Evolutionary conservation across 345 rosid species (phyloP), one percentile per base, ranked within the genome.

Genomic region (Eucalyptus decipiens): DNA sequence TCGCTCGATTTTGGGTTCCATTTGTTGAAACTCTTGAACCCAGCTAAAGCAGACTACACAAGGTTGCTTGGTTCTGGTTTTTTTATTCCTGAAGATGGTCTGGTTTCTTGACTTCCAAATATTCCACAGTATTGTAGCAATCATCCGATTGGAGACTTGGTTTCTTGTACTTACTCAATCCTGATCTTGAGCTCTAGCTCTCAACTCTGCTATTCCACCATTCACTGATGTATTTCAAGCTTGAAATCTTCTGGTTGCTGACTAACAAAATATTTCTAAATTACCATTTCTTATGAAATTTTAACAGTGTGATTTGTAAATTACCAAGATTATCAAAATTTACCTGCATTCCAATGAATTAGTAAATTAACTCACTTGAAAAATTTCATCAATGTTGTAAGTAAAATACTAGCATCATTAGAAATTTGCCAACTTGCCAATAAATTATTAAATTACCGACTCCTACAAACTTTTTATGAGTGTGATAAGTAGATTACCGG

Each of bases 351-450:
- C 80, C 23, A 4, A 32, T 67, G 23, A 16, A 67, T 42, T 65
- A 65, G 37, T 65, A 65, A 7, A 58, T 11, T 26, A 15, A 15
- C 37, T 65, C 6, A 65, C 17, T 65, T 65, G 76, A 65, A 65
- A 21, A 8, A 0, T 65, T n/a, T n/a, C 9, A n/a, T 7, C 19
- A 65, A 0, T n/a, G 10, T 0, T 17, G 18, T 67, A 54, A 54
- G 58, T 54, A 54, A 6, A 65, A 10, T n/a, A 65, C 80, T 1
- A 1, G 2, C 11, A 16, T 67, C 16, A 1, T 26, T 60, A 28
- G 15, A 60, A 26, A 60, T 60, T 26, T 3, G 12, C 15, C 8
- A 28, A 28, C 32, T 28, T 60, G 0, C 67, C n/a, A 26, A 26
- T 60, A 26, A 60, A 26, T 16, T 28, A 12, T 0, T 26, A 60